Evolutionary conservation across 495 filamentous ascomycete genomes (phyloP).

Genomic region (Penicillium coffeae): DNA sequence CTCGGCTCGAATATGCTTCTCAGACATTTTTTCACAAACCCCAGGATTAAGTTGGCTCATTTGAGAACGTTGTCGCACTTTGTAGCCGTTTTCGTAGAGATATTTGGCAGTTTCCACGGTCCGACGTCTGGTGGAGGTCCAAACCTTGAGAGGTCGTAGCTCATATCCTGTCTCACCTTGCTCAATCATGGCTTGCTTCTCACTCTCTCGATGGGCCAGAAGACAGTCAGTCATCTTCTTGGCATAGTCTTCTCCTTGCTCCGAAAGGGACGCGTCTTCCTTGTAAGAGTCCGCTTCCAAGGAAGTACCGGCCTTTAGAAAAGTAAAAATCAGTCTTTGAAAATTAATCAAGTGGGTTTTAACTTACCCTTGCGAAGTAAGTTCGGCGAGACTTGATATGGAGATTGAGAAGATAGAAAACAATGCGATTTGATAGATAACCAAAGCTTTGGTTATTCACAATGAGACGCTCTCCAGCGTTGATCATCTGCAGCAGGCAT

Average conservation of each 20-base stretch:
- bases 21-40: constrained; percentile 86
- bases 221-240: constrained; percentile 81
- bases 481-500: constrained; percentile 71
- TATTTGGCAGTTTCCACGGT: constrained; percentile 89
- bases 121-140: constrained; percentile 88
- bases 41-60: constrained; percentile 97
- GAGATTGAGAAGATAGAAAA: constrained; percentile 95
- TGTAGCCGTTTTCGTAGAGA: constrained; percentile 72
- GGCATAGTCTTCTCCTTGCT: constrained; percentile 81
- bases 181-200: constrained; percentile 63
- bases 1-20: constrained; percentile 70
- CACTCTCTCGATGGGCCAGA: constrained; percentile 74
- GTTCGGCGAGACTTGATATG: constrained; percentile 92
- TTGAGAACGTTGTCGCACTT: constrained; percentile 84
- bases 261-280: constrained; percentile 76
- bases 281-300: constrained; percentile 85
- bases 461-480: constrained; percentile 85
- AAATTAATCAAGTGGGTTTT: background rate
- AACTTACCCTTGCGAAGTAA: constrained; percentile 80
- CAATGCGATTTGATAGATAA: constrained; percentile 91
- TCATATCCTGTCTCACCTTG: constrained; percentile 64
- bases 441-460: constrained; percentile 96
- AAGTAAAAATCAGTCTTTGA: background rate
- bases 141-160: constrained; percentile 79
- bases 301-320: constrained; percentile 53